Evolutionary conservation across 371 early-diverging fungal genomes (phyloP).

Genomic region (Scutellospora calospora): DNA sequence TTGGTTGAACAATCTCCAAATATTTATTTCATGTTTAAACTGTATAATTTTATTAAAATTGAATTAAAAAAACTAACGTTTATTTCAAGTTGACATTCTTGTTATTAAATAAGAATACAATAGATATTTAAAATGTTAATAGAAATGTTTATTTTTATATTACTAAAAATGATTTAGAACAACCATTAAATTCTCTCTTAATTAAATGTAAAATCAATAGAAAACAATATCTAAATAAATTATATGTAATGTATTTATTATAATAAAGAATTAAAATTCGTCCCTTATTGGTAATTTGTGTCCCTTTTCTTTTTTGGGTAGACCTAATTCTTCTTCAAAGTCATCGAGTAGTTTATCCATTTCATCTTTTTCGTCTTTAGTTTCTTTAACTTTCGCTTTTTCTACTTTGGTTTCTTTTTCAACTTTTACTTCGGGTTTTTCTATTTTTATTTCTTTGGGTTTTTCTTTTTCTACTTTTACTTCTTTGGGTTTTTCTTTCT

Average conservation of each 20-base stretch:
- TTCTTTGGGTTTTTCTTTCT: constrained; percentile 30
- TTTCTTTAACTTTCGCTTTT: not conserved
- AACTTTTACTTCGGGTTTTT: constrained; percentile 42
- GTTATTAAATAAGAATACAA: no score
- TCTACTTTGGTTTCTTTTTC: not conserved
- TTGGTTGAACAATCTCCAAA: no score
- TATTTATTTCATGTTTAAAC: no score
- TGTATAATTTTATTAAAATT: no score
- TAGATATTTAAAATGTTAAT: no score
- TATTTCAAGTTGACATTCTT: no score
- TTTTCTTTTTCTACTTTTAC: constrained; percentile 41
- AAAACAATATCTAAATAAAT: constrained; percentile 52
- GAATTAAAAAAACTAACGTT: no score
- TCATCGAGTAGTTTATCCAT: constrained; percentile 13
- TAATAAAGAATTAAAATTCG: not conserved
- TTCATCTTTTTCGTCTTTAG: constrained; percentile 20
- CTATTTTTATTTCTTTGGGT: constrained; percentile 50
- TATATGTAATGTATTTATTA: constrained; percentile 73
- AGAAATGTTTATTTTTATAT: no score
- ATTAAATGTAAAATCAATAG: no score
- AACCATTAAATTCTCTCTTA: no score
- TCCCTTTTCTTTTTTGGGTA: no score
- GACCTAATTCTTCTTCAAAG: constrained; percentile 23
- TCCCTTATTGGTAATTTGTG: not conserved
- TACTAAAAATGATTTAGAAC: no score